phyloP scores from a whole-genome alignment of 441 rosid genomes.

The Jatropha podagrica region DNA sequence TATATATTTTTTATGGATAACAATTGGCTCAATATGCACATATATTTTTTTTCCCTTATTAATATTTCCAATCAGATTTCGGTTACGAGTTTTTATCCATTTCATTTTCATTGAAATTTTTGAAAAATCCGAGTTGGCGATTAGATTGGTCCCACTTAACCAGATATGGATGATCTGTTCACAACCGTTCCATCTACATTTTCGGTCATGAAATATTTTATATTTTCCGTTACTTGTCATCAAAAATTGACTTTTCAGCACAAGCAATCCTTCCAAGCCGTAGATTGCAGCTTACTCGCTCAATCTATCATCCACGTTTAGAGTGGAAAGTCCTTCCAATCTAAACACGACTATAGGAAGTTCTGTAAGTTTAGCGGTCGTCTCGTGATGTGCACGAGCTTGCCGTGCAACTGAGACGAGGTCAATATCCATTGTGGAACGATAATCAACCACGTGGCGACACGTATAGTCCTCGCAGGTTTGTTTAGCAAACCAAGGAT shows the following conservation, averaged over 20 bases:
- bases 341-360: neutral
- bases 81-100: too few relatives aligned
- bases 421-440: neutral
- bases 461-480: too few relatives aligned
- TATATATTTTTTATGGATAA: too few relatives aligned
- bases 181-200: too few relatives aligned
- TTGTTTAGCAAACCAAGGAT: conserved; percentile 1
- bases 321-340: neutral
- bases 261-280: neutral
- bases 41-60: too few relatives aligned
- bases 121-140: neutral
- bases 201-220: neutral
- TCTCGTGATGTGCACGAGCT: neutral
- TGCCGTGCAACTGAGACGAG: neutral
- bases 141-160: neutral
- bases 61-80: too few relatives aligned
- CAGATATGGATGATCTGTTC: too few relatives aligned
- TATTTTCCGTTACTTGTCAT: neutral
- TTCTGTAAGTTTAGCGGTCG: neutral
- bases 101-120: too few relatives aligned
- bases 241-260: neutral
- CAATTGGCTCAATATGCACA: too few relatives aligned
- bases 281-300: neutral
- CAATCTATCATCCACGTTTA: neutral
- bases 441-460: neutral